Conservation (phyloP, 192 early-diverging fungal genomes). For the Backusella australiensis region DNA sequence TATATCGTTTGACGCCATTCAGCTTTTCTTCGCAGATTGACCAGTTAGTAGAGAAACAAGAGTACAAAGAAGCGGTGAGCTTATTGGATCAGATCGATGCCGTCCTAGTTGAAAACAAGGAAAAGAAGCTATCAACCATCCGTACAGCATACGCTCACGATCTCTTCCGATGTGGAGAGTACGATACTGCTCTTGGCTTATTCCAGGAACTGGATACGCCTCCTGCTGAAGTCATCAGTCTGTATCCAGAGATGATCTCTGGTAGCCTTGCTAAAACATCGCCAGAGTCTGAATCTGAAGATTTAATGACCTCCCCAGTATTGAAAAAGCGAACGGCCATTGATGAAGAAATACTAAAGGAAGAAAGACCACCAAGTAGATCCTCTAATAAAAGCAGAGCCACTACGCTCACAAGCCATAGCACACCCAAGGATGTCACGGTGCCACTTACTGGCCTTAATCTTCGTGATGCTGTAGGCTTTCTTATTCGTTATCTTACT, state of each 20-base stretch:
- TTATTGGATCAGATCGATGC: conserved; percentile 74
- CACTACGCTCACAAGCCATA: conserved; percentile 17
- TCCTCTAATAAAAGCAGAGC: conserved; percentile 1
- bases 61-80: conserved; percentile 76
- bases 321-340: background rate
- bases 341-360: conserved; percentile 17
- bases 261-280: conserved; percentile 43
- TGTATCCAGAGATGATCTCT: conserved; percentile 71
- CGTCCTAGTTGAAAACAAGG: conserved; percentile 66
- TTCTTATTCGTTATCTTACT: conserved; percentile 85
- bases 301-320: background rate
- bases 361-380: conserved; percentile 10
- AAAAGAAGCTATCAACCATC: conserved; percentile 59
- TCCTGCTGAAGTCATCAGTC: conserved; percentile 63
- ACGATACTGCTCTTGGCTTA: conserved; percentile 63
- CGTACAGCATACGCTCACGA: conserved; percentile 67
- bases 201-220: conserved; percentile 66
- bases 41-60: conserved; percentile 63
- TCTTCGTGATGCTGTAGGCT: conserved; percentile 54
- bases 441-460: conserved; percentile 44
- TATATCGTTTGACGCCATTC: conserved; percentile 71
- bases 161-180: conserved; percentile 64
- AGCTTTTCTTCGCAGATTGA: conserved; percentile 66
- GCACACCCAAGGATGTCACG: background rate
- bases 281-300: conserved; percentile 30